Evolutionary conservation across 306 rosid species (phyloP).

Genomic region (Casuarina equisetifolia): DNA sequence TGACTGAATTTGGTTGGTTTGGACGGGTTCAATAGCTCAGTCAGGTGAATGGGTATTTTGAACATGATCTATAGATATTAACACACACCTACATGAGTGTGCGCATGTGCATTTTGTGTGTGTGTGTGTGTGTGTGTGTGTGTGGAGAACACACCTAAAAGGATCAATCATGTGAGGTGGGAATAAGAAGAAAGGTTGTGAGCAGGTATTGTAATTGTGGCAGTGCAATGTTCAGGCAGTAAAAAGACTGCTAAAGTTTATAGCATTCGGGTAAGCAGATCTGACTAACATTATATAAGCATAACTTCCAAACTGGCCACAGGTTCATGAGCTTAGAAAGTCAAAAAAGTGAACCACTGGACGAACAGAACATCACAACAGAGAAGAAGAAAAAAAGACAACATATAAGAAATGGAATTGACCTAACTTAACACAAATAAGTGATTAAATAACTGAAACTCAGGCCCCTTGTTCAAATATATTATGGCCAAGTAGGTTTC

Average conservation of each 20-base stretch:
- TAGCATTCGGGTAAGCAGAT: neutral
- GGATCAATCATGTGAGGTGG: neutral
- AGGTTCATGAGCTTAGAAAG: neutral
- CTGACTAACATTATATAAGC: neutral
- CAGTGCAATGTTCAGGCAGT: conserved; percentile 1
- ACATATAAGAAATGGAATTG: too few relatives aligned
- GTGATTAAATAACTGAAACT: too few relatives aligned
- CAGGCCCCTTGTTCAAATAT: too few relatives aligned
- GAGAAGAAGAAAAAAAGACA: neutral
- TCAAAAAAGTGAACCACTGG: neutral
- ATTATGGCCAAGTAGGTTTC: neutral
- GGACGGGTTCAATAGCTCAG: too few relatives aligned
- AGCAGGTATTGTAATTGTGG: neutral
- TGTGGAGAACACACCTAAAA: neutral
- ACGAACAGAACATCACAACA: neutral
- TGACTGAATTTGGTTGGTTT: too few relatives aligned
- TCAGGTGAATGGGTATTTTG: neutral
- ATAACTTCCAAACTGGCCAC: neutral
- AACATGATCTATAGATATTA: neutral
- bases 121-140: too few relatives aligned
- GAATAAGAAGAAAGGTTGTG: neutral
- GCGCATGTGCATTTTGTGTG: neutral
- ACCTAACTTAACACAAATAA: too few relatives aligned
- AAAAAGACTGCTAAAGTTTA: neutral
- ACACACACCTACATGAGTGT: neutral